Conservation (phyloP, 1,284 basidiomycete genomes). For the Leucocoprinus gongylophorus region DNA sequence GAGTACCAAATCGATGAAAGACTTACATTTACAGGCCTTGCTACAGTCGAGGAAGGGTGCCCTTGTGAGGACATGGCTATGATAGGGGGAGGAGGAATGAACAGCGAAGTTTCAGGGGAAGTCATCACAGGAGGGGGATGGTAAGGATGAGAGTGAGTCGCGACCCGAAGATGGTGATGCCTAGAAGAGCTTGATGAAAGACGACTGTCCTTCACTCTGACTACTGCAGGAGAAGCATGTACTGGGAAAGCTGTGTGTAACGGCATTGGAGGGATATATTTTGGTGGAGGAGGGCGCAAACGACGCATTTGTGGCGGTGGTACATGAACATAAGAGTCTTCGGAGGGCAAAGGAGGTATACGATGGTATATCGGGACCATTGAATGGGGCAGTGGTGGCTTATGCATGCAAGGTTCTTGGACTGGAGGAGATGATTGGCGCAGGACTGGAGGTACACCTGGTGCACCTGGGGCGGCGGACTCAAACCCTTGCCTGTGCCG, state of each 20-base stretch:
- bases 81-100: slow-evolving; percentile 1
- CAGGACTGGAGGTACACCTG: slow-evolving; percentile 3
- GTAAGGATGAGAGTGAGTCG: slow-evolving; percentile 7
- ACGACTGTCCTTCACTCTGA: slow-evolving; percentile 1
- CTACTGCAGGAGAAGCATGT: background rate
- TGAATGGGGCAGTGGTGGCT: background rate
- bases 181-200: background rate
- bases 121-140: slow-evolving; percentile 9
- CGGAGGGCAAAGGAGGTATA: slow-evolving; percentile 5
- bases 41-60: background rate
- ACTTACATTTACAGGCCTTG: slow-evolving; percentile 7
- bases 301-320: slow-evolving; percentile 6
- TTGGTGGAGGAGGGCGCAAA: slow-evolving; percentile 9
- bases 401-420: slow-evolving; percentile 2
- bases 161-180: slow-evolving; percentile 3
- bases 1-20: background rate
- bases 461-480: slow-evolving; percentile 10
- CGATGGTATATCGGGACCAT: slow-evolving; percentile 7
- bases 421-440: slow-evolving; percentile 5
- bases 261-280: slow-evolving; percentile 5
- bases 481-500: slow-evolving; percentile 10
- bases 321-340: slow-evolving; percentile 8
- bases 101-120: slow-evolving; percentile 1
- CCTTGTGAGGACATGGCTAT: slow-evolving; percentile 6
- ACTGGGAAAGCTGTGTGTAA: background rate